Base-by-base conservation (phyloP, 164 flowering plant genomes). In the Protea cynaroides region DNA sequence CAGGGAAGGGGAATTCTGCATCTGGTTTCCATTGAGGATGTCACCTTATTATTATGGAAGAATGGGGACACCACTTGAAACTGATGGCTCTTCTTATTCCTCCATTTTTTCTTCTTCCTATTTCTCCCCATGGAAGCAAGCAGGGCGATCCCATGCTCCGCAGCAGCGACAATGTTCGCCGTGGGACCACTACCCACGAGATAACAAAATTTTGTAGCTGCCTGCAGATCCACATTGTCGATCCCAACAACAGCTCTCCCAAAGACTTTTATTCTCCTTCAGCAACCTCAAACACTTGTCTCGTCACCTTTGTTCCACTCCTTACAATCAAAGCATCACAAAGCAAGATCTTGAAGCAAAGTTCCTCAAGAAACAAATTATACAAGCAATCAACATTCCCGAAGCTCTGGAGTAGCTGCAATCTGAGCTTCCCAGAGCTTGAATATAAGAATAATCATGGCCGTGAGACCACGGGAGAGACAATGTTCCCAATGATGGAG, bases 211-310 rank as follows among this genome's bases (percentile, higher is more conserved):
- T 93, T 97, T 1, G 97, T 93, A 3, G 98, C 98, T 4, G 97
- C 97, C 37, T 81, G 83, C 70, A 93, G 88, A 83, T 93, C 98
- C 62, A 93, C 98, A 69, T 90, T 89, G 58, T 93, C 97, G 36
- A 93, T 93, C 34, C 98, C 97, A 10, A 93, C 98, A 0, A 97
- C 98, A 19, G 98, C 98, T 24, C 98, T 77, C 0, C 98, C 97
- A 3, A 90, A 97, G 14, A 93, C 98, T 76, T 89, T 88, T 67
- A 93, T 67, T 68, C 83, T 37, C 61, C 97, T 29, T 79, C 70
- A 0, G 88, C 77, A 0, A 96, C 90, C 75, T 88, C 94, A 11
- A 90, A 87, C 51, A 93, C 96, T 77, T 79, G 69, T 18, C 97
- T 69, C 19, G 75, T 83, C 68, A 93, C 97, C 75, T 90, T 89